These are phyloP conservation scores for Elongisporangium prolatum DNA, from an alignment of 352 stramenopile genomes.

Conservation along the genomic window DNA sequence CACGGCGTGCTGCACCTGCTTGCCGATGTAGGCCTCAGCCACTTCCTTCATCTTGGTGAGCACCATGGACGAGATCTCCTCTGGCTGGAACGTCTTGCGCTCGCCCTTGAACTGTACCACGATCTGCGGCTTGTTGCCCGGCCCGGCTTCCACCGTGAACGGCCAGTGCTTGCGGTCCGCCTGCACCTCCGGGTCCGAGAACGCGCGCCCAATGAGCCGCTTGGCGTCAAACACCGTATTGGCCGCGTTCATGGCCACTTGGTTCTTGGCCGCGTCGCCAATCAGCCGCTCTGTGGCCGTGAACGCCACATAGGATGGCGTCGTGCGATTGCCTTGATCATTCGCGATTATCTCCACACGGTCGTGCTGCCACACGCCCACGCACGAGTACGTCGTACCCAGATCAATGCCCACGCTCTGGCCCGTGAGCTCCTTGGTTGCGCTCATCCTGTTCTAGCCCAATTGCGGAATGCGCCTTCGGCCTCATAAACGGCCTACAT, in stretches of 20 bases:
- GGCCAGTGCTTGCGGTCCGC: constrained; percentile 43
- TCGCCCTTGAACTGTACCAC: constrained; percentile 48
- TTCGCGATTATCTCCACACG: constrained; percentile 96
- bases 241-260: constrained; percentile 91
- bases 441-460: neutral
- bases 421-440: constrained; percentile 42
- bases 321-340: constrained; percentile 94
- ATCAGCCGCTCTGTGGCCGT: constrained; percentile 93
- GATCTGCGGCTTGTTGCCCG: constrained; percentile 45
- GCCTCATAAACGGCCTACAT: neutral
- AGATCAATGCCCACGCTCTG: constrained; percentile 96
- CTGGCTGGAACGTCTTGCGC: constrained; percentile 45
- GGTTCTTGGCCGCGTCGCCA: constrained; percentile 93
- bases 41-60: constrained; percentile 48
- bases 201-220: constrained; percentile 91
- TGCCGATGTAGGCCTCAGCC: constrained; percentile 39
- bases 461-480: neutral
- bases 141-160: constrained; percentile 41
- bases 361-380: constrained; percentile 97
- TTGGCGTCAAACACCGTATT: constrained; percentile 96
- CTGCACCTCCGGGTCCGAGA: constrained; percentile 81
- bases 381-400: constrained; percentile 96
- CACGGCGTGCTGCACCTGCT: constrained; percentile 45
- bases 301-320: constrained; percentile 95
- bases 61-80: constrained; percentile 63